Conservation (phyloP, 257 asterid genomes). For the Lycium ferocissimum region DNA sequence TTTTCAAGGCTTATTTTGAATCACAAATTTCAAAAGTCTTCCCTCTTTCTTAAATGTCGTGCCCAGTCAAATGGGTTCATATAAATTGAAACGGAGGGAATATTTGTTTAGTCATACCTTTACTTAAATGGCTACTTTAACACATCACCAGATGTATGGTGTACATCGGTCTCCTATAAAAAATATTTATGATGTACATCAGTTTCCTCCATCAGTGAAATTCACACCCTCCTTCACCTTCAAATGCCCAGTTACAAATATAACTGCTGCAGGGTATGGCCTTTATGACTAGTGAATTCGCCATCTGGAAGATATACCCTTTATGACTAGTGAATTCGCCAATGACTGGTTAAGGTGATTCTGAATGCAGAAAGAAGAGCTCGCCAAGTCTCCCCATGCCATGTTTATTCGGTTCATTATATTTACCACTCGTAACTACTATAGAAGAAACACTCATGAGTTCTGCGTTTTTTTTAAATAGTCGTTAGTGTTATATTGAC, state of each 20-base stretch:
- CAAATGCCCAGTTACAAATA: neutral
- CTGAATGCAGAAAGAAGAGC: slow-evolving; percentile 16
- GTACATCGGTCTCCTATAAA: neutral
- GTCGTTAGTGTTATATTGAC: neutral
- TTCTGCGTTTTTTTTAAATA: neutral
- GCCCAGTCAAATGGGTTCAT: too few relatives aligned
- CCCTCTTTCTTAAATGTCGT: too few relatives aligned
- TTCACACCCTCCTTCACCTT: neutral
- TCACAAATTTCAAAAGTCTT: too few relatives aligned
- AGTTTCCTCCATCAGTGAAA: neutral
- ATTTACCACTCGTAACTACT: neutral
- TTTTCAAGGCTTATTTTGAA: too few relatives aligned
- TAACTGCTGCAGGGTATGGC: neutral
- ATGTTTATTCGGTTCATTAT: neutral
- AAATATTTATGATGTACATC: neutral
- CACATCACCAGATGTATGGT: neutral
- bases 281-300: neutral
- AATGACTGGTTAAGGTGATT: neutral
- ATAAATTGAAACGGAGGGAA: too few relatives aligned
- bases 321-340: neutral
- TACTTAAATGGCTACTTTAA: neutral
- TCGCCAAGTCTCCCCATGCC: neutral
- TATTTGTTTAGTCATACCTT: neutral
- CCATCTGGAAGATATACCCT: slow-evolving; percentile 1
- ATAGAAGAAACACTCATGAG: neutral